Evolutionary conservation across 2,329 filamentous ascomycete genomes (phyloP), one percentile per base, ranked within the genome.

Genomic region (Aspergillus piperis): DNA sequence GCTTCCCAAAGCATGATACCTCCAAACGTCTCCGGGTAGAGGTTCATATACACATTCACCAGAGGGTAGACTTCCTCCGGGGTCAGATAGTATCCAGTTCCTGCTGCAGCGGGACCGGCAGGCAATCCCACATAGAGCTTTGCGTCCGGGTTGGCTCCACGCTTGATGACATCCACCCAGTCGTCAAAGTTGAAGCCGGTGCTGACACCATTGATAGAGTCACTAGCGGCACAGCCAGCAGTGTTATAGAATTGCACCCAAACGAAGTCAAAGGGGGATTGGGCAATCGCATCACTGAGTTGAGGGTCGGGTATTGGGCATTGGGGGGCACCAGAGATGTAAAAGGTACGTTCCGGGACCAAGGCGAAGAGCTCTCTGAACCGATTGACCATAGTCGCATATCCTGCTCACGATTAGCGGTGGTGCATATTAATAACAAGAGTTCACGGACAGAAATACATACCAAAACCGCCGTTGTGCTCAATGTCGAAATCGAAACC

Each of bases 1-100:
- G 83, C 82, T 55, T 86, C 84, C 82, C 83, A 87, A 5, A 87
- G 70, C 84, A 86, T 87, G 42, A 86, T 75, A 73, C 85, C 85
- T 42, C 83, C 85, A 64, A 87, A 87, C 2, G 71, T 73, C 21
- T 74, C 58, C 1, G 75, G 71, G 61, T 77, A 75, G 21, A 74
- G 68, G 15, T 68, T 68, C 62, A 77, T 77, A 62, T 79, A 82
- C 44, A 72, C 66, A n/a, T 72, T 64, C 23, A 86, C 71, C 55
- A 86, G 64, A 2, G 68, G 66, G 56, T 79, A 70, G 2, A 80
- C 82, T 60, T 85, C 78, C 1, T 66, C 59, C 0, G 81, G 81
- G 1, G 68, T 71, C 15, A 87, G 70, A 67, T 86, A 86, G 66
- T 77, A 78, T 0, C 69, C 66, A 15, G 68, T 51, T 19, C 64